Evolutionary conservation across 192 early-diverging fungal species (phyloP).

Genomic region (Lunasporangiospora selenospora): DNA sequence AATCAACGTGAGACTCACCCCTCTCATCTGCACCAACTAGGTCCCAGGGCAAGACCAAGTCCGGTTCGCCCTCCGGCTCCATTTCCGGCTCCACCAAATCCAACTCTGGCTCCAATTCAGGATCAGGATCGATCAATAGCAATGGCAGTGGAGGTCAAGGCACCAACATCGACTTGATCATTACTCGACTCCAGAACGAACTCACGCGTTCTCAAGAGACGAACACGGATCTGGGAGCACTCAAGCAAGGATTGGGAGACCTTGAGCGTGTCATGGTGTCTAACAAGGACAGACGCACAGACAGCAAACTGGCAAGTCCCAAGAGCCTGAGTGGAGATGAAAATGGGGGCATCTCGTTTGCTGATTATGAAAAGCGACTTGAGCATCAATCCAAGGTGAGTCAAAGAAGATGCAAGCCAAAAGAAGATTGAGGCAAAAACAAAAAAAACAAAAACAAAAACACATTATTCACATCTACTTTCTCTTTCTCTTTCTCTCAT

Average conservation of each 20-base stretch:
- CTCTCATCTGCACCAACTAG: constrained; percentile 1
- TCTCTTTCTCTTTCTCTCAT: not conserved
- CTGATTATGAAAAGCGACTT: too few relatives aligned
- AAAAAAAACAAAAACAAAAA: too few relatives aligned
- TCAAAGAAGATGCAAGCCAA: too few relatives aligned
- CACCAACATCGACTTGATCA: constrained; percentile 41
- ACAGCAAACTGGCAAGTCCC: too few relatives aligned
- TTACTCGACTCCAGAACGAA: constrained; percentile 40
- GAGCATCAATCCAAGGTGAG: too few relatives aligned
- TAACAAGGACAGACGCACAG: too few relatives aligned
- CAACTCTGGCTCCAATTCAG: not conserved
- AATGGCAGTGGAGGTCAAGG: constrained; percentile 30
- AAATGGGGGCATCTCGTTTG: too few relatives aligned
- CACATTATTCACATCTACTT: not conserved
- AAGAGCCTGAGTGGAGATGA: too few relatives aligned
- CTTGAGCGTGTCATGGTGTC: too few relatives aligned
- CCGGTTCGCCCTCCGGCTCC: constrained; percentile 11
- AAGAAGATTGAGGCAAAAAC: too few relatives aligned
- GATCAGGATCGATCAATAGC: too few relatives aligned
- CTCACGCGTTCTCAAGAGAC: constrained; percentile 45
- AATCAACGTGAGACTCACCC: not conserved
- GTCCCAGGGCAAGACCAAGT: constrained; percentile 31
- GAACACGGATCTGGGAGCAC: constrained; percentile 29
- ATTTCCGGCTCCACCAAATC: constrained; percentile 8
- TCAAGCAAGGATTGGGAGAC: constrained; percentile 37